Percentiles rank a stretch among this genome's conserved stretches.
phyloP scores from a whole-genome alignment of 2,329 filamentous ascomycete species.

The Juglanconis juglandina region DNA sequence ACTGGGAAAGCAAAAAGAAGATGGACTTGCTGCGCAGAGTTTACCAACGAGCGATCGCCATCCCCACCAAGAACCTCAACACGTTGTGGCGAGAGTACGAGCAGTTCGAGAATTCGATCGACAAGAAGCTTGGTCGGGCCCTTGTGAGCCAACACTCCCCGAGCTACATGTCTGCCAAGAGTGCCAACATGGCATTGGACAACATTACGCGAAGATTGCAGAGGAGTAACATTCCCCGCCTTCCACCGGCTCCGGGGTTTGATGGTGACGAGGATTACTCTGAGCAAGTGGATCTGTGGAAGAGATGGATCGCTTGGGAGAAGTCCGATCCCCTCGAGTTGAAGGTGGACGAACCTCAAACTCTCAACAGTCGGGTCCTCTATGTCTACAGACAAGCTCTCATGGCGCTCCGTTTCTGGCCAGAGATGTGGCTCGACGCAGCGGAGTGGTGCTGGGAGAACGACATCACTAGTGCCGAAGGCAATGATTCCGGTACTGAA shows the following conservation, averaged over 20 bases:
- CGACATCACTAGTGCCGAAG: slow-evolving; percentile 57
- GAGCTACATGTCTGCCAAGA: slow-evolving; percentile 93
- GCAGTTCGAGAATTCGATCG: slow-evolving; percentile 88
- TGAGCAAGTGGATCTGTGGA: slow-evolving; percentile 85
- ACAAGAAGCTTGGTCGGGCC: slow-evolving; percentile 91
- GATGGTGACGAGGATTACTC: slow-evolving; percentile 82
- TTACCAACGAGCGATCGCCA: slow-evolving; percentile 83
- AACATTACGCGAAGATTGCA: slow-evolving; percentile 76
- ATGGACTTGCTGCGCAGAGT: slow-evolving; percentile 90
- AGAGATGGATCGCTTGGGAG: slow-evolving; percentile 92
- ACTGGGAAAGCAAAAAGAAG: slow-evolving; percentile 97
- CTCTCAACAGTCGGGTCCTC: slow-evolving; percentile 74
- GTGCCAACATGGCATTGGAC: slow-evolving; percentile 83
- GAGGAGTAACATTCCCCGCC: slow-evolving; percentile 71
- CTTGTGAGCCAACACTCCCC: slow-evolving; percentile 91
- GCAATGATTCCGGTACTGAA: slow-evolving; percentile 61
- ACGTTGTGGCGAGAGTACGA: slow-evolving; percentile 96
- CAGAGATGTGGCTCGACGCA: slow-evolving; percentile 92
- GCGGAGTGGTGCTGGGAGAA: slow-evolving; percentile 89
- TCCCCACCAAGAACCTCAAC: slow-evolving; percentile 81
- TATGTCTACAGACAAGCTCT: slow-evolving; percentile 92
- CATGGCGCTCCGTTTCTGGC: slow-evolving; percentile 92
- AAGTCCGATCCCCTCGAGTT: slow-evolving; percentile 87
- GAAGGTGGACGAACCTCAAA: slow-evolving; percentile 72
- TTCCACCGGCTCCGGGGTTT: slow-evolving; percentile 82